phyloP scores from a whole-genome alignment of 1,284 basidiomycete species.

The Neonothopanus nambi region DNA sequence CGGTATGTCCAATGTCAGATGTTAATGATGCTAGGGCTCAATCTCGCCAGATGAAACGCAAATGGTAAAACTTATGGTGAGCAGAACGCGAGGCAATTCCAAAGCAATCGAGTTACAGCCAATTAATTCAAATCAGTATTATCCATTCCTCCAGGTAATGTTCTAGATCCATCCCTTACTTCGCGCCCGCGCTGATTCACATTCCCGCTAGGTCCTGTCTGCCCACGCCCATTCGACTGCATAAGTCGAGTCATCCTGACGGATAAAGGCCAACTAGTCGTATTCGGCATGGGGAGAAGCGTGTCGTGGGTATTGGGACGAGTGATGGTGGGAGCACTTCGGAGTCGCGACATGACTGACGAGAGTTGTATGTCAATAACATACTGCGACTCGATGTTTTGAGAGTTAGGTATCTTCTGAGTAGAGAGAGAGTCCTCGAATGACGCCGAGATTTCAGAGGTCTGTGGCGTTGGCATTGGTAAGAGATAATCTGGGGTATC shows the following conservation, averaged over 20 bases:
- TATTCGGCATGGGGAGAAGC: slow-evolving; percentile 61
- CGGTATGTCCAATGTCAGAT: slow-evolving; percentile 43
- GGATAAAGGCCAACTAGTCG: slow-evolving; percentile 53
- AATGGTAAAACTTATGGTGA: slow-evolving; percentile 40
- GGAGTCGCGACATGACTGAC: slow-evolving; percentile 53
- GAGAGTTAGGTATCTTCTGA: slow-evolving; percentile 27
- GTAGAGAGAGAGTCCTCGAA: slow-evolving; percentile 23
- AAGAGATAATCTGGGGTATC: slow-evolving; percentile 34
- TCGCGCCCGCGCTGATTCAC: slow-evolving; percentile 24
- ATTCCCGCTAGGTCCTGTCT: slow-evolving; percentile 1
- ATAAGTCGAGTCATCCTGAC: slow-evolving; percentile 43
- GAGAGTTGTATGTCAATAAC: slow-evolving; percentile 62
- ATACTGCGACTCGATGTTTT: slow-evolving; percentile 37
- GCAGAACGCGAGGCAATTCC: slow-evolving; percentile 11
- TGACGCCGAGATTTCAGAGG: slow-evolving; percentile 22
- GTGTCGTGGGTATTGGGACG: slow-evolving; percentile 34
- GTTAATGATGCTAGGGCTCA: neutral
- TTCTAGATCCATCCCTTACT: slow-evolving; percentile 19
- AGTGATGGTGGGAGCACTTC: slow-evolving; percentile 47
- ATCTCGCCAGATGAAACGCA: slow-evolving; percentile 60
- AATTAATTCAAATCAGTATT: slow-evolving; percentile 32
- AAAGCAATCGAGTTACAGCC: slow-evolving; percentile 11
- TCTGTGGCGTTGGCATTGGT: slow-evolving; percentile 26
- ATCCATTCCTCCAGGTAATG: slow-evolving; percentile 46
- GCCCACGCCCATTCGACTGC: slow-evolving; percentile 48